Base-by-base conservation (phyloP, 352 stramenopile species). In the Globisporangium spinosum region DNA sequence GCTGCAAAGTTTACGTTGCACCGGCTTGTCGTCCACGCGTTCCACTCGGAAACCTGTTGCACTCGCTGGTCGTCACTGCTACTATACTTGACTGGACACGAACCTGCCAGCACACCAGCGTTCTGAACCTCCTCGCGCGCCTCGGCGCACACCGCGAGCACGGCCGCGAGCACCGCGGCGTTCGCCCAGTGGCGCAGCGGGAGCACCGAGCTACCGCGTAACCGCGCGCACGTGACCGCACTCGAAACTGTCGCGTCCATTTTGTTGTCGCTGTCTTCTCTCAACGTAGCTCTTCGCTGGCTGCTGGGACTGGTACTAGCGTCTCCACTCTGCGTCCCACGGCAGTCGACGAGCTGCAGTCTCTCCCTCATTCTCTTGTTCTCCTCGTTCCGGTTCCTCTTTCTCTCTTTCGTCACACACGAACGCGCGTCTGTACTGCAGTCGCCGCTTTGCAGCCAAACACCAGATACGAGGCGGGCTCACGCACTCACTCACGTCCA, bases 21-120 rank as follows among this genome's bases (percentile, higher is more conserved):
- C 2, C 57, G 32, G n/a, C 1, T 32, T 15, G 57, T 62, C 57
- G 57, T 62, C 57, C 57, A 62, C 57, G 32, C 57, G 23, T 62
- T 62, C 57, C 57, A 62, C n/a, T 62, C 57, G 15, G 56, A 32
- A n/a, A 62, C 15, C 22, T 49, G 57, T 38, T 32, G 32, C 23
- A 22, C 25, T 58, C 13, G 25, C 13, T 29, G 23, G 53, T 38
- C 53, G 23, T 20, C 25, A 22, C 43, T 5, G 25, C 25, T 58
- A 32, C 7, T 35, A 9, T 23, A 6, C 43, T 51, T 51, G 6
- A n/a, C 25, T 32, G 57, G 29, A 49, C 57, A 62, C 1, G 57
- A 62, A 23, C 43, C 43, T 51, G 43, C 23, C 43, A 35, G 13
- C 7, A 6, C 27, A 20, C 10, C 23, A 12, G 23, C 15, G 40